Evolutionary conservation across 2,329 filamentous ascomycete species (phyloP).

Genomic region (Aspergillus neotritici): DNA sequence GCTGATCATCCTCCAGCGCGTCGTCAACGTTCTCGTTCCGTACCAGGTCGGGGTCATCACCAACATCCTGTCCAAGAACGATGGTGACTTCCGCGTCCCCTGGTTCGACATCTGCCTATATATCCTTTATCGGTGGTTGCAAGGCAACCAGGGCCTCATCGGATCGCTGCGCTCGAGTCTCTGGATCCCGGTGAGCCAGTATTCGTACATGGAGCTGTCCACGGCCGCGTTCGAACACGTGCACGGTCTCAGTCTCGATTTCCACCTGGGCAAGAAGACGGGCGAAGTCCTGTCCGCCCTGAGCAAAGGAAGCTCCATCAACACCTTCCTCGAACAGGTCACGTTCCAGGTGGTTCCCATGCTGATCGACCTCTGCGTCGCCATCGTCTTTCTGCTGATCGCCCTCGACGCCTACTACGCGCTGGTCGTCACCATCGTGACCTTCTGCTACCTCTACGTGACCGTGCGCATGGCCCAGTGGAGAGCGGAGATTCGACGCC

Average conservation of each 20-base stretch:
- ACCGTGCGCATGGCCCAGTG: slow-evolving; percentile 95
- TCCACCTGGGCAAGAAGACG: slow-evolving; percentile 93
- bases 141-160: slow-evolving; percentile 81
- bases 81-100: slow-evolving; percentile 55
- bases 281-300: slow-evolving; percentile 92
- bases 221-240: slow-evolving; percentile 97
- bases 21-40: slow-evolving; percentile 82
- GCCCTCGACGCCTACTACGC: slow-evolving; percentile 85
- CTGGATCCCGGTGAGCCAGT: slow-evolving; percentile 96
- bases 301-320: slow-evolving; percentile 94
- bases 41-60: slow-evolving; percentile 74
- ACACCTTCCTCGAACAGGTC: slow-evolving; percentile 91
- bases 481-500: slow-evolving; percentile 79
- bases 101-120: slow-evolving; percentile 72
- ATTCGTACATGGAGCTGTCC: slow-evolving; percentile 89
- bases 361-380: slow-evolving; percentile 81
- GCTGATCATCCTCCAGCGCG: slow-evolving; percentile 72
- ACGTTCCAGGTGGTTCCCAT: slow-evolving; percentile 95
- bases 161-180: slow-evolving; percentile 75
- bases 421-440: slow-evolving; percentile 80
- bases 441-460: slow-evolving; percentile 93
- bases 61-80: slow-evolving; percentile 60
- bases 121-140: slow-evolving; percentile 71
- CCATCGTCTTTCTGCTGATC: slow-evolving; percentile 73
- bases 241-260: slow-evolving; percentile 88